phyloP scores from a whole-genome alignment of 305 asterid species.

The Rubia tinctorum region DNA sequence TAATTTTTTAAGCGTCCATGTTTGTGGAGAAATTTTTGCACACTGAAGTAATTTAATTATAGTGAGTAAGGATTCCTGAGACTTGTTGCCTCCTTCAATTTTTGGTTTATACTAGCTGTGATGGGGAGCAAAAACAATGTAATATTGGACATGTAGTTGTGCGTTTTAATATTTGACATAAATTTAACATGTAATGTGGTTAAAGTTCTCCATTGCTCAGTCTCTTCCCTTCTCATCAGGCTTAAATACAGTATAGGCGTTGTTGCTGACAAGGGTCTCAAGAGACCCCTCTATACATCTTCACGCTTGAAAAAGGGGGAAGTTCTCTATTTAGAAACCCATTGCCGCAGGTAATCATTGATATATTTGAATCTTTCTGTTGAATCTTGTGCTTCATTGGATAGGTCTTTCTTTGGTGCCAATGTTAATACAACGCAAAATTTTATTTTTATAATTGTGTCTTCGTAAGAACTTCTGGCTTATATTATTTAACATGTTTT shows the following conservation, averaged over 20 bases:
- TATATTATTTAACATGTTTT: not conserved
- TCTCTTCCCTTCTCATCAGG: slow-evolving; percentile 40
- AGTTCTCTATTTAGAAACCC: slow-evolving; percentile 87
- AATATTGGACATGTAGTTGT: not conserved
- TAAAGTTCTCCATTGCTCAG: slow-evolving; percentile 1
- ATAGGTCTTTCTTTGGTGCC: not conserved
- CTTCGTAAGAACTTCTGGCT: not conserved
- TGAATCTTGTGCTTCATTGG: not conserved
- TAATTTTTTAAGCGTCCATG: not conserved
- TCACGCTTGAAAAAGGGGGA: slow-evolving; percentile 96
- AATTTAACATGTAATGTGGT: not conserved
- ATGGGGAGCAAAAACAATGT: not conserved
- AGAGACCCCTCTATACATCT: slow-evolving; percentile 73
- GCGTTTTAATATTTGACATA: not conserved
- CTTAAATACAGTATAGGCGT: slow-evolving; percentile 88
- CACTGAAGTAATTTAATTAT: not conserved
- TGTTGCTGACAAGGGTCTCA: slow-evolving; percentile 96
- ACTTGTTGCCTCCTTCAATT: not conserved
- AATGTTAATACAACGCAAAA: not conserved
- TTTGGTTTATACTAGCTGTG: not conserved
- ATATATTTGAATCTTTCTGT: not conserved
- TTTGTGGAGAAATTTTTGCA: not conserved
- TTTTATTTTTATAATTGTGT: not conserved
- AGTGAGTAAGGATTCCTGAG: not conserved
- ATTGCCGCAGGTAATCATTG: slow-evolving; percentile 59